Conservation (phyloP, 1,284 basidiomycete genomes). For the Mrakiaceae sp. region DNA sequence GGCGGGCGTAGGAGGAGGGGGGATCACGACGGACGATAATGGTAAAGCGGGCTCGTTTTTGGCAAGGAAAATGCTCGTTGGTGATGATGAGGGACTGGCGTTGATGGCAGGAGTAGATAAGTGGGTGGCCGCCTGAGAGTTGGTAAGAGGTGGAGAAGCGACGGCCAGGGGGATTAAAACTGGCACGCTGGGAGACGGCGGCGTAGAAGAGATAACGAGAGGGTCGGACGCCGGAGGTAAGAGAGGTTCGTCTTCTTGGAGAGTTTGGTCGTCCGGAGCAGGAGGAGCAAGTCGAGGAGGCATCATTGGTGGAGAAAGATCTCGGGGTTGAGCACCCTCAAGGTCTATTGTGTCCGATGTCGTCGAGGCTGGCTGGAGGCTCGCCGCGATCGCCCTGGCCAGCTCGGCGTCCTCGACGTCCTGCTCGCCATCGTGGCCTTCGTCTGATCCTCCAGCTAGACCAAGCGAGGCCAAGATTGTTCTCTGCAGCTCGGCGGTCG, state of each 20-base stretch:
- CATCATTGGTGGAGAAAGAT: neutral
- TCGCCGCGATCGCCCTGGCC: neutral
- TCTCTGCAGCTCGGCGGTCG: neutral
- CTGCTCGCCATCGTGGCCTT: neutral
- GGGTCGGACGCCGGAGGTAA: neutral
- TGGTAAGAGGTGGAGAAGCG: neutral
- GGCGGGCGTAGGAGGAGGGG: neutral
- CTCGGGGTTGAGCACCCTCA: too few species aligned
- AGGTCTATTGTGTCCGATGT: too few species aligned
- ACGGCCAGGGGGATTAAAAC: neutral
- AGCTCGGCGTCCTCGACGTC: neutral
- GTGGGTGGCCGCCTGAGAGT: too few species aligned
- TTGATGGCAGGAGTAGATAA: neutral
- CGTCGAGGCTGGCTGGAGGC: neutral
- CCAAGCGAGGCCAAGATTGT: constrained; percentile 3
- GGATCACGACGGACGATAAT: neutral
- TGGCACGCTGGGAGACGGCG: neutral
- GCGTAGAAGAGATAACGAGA: neutral
- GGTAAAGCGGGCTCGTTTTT: too few species aligned
- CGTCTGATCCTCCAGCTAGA: neutral
- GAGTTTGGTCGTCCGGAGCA: neutral
- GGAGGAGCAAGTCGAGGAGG: neutral
- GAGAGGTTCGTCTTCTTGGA: neutral
- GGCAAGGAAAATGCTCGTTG: neutral
- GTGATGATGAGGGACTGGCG: neutral